These are phyloP conservation scores for Schwanniomyces pseudopolymorphus DNA, from an alignment of 805 yeast species.

Conservation along the genomic window DNA sequence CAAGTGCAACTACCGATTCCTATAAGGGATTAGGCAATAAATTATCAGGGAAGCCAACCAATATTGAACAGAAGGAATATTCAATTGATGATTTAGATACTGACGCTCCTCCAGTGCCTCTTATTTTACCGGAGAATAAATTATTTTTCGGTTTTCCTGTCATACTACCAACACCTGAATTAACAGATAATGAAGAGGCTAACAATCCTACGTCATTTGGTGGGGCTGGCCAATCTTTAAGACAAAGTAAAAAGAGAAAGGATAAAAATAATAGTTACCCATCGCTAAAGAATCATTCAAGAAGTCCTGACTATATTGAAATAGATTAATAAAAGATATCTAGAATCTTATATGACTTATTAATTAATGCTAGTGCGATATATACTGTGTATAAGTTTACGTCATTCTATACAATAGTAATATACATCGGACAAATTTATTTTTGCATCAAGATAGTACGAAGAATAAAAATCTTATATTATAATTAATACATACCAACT, in stretches of 20 bases:
- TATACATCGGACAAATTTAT: background rate
- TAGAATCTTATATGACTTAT: background rate
- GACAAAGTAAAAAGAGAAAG: slow-evolving; percentile 70
- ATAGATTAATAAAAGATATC: slow-evolving; percentile 50
- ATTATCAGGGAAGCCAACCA: slow-evolving; percentile 58
- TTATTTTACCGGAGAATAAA: slow-evolving; percentile 78
- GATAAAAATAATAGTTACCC: slow-evolving; percentile 49
- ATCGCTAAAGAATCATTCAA: slow-evolving; percentile 59
- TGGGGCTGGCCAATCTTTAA: slow-evolving; percentile 76
- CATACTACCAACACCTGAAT: slow-evolving; percentile 40
- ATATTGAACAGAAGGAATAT: slow-evolving; percentile 21
- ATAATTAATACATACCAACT: background rate
- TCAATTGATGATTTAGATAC: slow-evolving; percentile 48
- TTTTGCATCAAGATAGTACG: background rate
- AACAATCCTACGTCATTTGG: slow-evolving; percentile 38
- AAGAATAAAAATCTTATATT: background rate
- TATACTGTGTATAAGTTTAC: background rate
- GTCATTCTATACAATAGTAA: background rate
- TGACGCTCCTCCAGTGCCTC: slow-evolving; percentile 67
- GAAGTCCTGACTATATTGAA: slow-evolving; percentile 78
- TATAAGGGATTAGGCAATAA: slow-evolving; percentile 70
- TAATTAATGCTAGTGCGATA: background rate
- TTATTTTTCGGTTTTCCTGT: slow-evolving; percentile 93
- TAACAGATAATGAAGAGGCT: slow-evolving; percentile 21
- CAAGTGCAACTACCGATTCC: slow-evolving; percentile 30